These are phyloP conservation scores for Globisporangium abappressorium DNA, from an alignment of 352 stramenopile species.

Conservation along the genomic window DNA sequence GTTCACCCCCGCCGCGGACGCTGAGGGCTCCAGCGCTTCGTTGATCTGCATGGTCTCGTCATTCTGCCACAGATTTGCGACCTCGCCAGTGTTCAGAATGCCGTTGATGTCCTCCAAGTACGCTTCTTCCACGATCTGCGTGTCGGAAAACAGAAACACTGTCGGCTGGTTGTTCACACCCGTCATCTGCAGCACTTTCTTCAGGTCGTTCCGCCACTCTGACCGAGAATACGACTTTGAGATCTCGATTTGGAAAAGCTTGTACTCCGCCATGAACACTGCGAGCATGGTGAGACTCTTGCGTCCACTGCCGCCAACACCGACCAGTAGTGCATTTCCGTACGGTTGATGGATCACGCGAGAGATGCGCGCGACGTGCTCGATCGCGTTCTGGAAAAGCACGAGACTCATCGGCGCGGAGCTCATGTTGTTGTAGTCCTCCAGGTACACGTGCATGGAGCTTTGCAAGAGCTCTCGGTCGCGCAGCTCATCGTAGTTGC, in stretches of 20 bases:
- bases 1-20: constrained; percentile 61
- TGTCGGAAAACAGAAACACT: constrained; percentile 93
- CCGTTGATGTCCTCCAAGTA: constrained; percentile 94
- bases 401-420: constrained; percentile 93
- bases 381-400: constrained; percentile 94
- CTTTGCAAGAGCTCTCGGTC: constrained; percentile 77
- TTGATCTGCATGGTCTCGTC: constrained; percentile 88
- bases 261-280: constrained; percentile 94
- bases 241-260: constrained; percentile 96
- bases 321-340: constrained; percentile 92
- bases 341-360: constrained; percentile 92
- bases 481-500: constrained; percentile 87
- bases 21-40: constrained; percentile 65
- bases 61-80: constrained; percentile 90
- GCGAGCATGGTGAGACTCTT: constrained; percentile 92
- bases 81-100: constrained; percentile 92
- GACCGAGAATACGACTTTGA: constrained; percentile 91
- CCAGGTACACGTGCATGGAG: constrained; percentile 90
- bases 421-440: constrained; percentile 96
- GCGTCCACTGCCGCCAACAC: constrained; percentile 90
- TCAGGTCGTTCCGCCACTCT: constrained; percentile 94
- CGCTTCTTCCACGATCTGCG: constrained; percentile 91
- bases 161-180: constrained; percentile 83
- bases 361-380: constrained; percentile 92
- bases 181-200: constrained; percentile 80